These are phyloP conservation scores for Chrysanthemum makinoi DNA, from an alignment of 129 eudicot genomes.

Conservation along the genomic window DNA sequence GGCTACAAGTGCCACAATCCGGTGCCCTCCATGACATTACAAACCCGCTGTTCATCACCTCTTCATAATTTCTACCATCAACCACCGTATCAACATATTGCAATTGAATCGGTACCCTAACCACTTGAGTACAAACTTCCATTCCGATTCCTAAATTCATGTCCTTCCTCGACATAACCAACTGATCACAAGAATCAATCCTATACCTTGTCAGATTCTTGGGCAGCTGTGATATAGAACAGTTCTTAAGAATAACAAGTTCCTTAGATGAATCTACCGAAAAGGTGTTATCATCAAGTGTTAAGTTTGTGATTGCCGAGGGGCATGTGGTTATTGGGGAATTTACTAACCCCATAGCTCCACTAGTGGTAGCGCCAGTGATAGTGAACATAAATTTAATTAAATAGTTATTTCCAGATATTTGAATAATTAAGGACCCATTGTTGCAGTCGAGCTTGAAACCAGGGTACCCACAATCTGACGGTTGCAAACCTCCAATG, in stretches of 20 bases:
- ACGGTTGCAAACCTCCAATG: background rate
- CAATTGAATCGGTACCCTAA: constrained; percentile 25
- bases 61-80: too few species aligned
- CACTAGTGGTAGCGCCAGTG: too few species aligned
- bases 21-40: too few species aligned
- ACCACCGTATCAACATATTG: too few species aligned
- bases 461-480: background rate
- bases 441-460: background rate
- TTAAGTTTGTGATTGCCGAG: background rate
- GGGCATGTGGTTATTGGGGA: background rate
- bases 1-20: too few species aligned
- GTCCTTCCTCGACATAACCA: constrained; percentile 30
- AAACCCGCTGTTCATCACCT: too few species aligned
- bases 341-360: background rate
- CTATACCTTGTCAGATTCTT: constrained; percentile 9
- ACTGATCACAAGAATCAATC: background rate
- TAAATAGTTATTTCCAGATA: background rate
- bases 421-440: background rate
- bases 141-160: constrained; percentile 13
- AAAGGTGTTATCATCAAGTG: background rate
- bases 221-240: background rate
- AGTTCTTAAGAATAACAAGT: background rate
- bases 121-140: constrained; percentile 19
- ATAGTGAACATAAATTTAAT: too few species aligned
- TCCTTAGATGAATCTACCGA: too few species aligned